These are phyloP conservation scores for Xylariales sp. DNA, from an alignment of 2,329 filamentous ascomycete species.

Conservation along the genomic window DNA sequence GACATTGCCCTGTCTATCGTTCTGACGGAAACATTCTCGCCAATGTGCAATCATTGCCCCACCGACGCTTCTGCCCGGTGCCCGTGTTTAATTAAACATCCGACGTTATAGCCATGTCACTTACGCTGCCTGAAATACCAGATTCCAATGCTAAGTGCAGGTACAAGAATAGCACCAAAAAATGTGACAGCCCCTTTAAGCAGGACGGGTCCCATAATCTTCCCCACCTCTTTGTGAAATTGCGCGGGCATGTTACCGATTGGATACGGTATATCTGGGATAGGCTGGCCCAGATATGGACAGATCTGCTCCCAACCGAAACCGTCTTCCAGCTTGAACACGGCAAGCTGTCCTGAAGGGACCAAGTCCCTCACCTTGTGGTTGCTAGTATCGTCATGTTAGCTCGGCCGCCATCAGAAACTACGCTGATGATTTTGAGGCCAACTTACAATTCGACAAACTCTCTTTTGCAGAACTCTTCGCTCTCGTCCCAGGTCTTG, in stretches of 20 bases:
- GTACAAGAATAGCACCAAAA: not conserved
- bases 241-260: constrained; percentile 21
- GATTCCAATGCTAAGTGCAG: not conserved
- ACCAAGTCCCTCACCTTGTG: constrained; percentile 8
- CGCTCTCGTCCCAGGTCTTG: constrained; percentile 9
- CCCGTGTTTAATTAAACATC: too few species aligned
- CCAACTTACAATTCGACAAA: constrained; percentile 6
- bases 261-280: constrained; percentile 24
- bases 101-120: too few species aligned
- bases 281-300: constrained; percentile 21
- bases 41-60: too few species aligned
- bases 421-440: too few species aligned
- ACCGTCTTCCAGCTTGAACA: constrained; percentile 26
- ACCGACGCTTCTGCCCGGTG: too few species aligned
- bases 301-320: constrained; percentile 32
- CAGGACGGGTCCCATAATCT: constrained; percentile 4
- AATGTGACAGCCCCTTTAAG: constrained; percentile 2
- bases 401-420: not conserved
- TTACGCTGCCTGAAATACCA: too few species aligned
- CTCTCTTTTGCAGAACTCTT: constrained; percentile 9
- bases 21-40: too few species aligned
- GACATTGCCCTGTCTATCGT: too few species aligned
- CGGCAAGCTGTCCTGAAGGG: constrained; percentile 22
- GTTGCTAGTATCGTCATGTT: not conserved
- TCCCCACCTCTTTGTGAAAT: constrained; percentile 15